Conservation (phyloP, 2,329 filamentous ascomycete genomes). For the Colletotrichum sp. region DNA sequence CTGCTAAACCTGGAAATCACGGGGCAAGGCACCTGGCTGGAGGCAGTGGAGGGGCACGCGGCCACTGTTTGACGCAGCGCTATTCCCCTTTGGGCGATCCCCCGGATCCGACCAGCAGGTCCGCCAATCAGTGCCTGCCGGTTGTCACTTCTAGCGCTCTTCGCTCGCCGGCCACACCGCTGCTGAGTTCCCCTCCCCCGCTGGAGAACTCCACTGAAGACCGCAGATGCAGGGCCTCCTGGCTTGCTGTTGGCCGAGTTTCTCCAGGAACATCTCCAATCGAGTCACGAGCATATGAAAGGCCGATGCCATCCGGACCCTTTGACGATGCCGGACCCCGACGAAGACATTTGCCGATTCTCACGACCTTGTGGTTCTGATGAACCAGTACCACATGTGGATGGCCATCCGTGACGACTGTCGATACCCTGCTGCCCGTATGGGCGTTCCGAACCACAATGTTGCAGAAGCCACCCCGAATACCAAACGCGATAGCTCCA, state of each 20-base stretch:
- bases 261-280: not conserved
- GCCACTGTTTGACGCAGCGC: not conserved
- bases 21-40: not conserved
- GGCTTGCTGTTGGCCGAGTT: not conserved
- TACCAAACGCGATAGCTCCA: not conserved
- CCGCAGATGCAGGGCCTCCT: not conserved
- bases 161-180: not conserved
- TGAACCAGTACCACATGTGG: not conserved
- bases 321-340: not conserved
- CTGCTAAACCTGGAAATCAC: not conserved
- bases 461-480: not conserved
- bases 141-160: not conserved
- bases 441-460: not conserved
- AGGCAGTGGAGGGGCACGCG: slow-evolving; percentile 13
- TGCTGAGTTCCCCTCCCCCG: not conserved
- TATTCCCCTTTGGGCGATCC: not conserved
- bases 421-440: not conserved
- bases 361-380: not conserved
- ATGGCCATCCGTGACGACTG: not conserved
- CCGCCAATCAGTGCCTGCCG: not conserved
- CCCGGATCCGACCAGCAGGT: not conserved
- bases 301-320: not conserved
- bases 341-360: not conserved
- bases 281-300: not conserved
- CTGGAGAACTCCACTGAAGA: slow-evolving; percentile 6